Conservation (phyloP, 345 rosid genomes). For the Tarenaya hassleriana region DNA sequence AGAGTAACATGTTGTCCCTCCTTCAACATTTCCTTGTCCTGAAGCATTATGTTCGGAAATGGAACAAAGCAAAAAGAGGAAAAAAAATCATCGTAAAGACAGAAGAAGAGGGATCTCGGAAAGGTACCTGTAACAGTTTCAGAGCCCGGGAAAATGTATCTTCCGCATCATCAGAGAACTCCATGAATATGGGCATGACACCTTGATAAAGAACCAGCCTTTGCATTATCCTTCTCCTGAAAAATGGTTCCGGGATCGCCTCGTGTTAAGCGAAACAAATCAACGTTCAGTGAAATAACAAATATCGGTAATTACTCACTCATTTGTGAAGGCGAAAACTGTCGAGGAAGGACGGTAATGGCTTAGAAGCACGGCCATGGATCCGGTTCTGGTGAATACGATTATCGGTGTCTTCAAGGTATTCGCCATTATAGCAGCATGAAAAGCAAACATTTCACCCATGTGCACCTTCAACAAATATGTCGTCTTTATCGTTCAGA, state of each 20-base stretch:
- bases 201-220: constrained; percentile 87
- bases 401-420: constrained; percentile 72
- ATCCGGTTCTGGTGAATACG: constrained; percentile 91
- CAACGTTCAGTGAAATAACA: neutral
- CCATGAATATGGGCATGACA: constrained; percentile 74
- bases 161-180: constrained; percentile 78
- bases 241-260: no score
- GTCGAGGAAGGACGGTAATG: constrained; percentile 82
- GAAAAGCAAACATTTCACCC: constrained; percentile 98
- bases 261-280: no score
- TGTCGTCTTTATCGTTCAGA: no score
- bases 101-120: no score
- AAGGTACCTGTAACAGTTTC: constrained; percentile 52
- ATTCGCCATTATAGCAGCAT: constrained; percentile 89
- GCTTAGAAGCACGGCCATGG: constrained; percentile 82
- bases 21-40: constrained; percentile 59
- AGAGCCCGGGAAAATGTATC: constrained; percentile 82
- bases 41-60: constrained; percentile 27
- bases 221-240: constrained; percentile 86
- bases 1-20: constrained; percentile 73
- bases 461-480: constrained; percentile 53
- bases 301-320: constrained; percentile 66
- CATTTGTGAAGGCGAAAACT: constrained; percentile 90
- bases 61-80: no score
- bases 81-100: constrained; percentile 4